Evolutionary conservation across 768 basidiomycete species (phyloP), one percentile per base, ranked within the genome.

Genomic region (Neoboletus magnificus): DNA sequence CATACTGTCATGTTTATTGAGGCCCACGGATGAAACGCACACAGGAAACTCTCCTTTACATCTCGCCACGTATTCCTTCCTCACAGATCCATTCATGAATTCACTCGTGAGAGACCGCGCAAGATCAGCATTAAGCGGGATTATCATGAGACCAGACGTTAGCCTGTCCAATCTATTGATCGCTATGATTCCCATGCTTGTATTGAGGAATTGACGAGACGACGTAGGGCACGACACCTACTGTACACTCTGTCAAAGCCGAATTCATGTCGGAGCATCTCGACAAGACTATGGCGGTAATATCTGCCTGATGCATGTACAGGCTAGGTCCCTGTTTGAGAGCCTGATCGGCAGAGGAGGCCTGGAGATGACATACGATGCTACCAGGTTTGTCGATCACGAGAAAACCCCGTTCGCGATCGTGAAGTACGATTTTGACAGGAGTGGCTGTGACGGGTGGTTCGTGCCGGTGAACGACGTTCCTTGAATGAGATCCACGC

Each of bases 321-420:
- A 29, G 94, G 93, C 92, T 93, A 39, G 46, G 50, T 36, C 35
- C 5, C 3, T 9, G 32, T 36, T 44, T 27, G 25, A 42, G 25
- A 27, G 11, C 25, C 18, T 45, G 25, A 9, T 30, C 8, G 23
- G 16, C 18, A 13, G 20, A 44, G 27, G 50, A 57, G 35, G 43
- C n/a, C n/a, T n/a, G n/a, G n/a, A 43, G 61, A 64, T 58, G 66
- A 83, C 94, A 73, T 71, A 97, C 95, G 67, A 98, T 92, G 68
- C 90, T 91, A 33, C 96, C 96, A 3, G 96, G 96, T 77, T 99
- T 99, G 66, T 98, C 89, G 29, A 99, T 89, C 15, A 98, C 89
- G 35, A 98, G 83, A 57, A 96, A 93, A 59, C 87, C 81, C 23
- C 86, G 83, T 60, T 91, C 84, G 15, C 76, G 77, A 67, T 98